These are phyloP conservation scores for Leptosphaerulina australis DNA, from an alignment of 2,329 filamentous ascomycete species.

Conservation along the genomic window DNA sequence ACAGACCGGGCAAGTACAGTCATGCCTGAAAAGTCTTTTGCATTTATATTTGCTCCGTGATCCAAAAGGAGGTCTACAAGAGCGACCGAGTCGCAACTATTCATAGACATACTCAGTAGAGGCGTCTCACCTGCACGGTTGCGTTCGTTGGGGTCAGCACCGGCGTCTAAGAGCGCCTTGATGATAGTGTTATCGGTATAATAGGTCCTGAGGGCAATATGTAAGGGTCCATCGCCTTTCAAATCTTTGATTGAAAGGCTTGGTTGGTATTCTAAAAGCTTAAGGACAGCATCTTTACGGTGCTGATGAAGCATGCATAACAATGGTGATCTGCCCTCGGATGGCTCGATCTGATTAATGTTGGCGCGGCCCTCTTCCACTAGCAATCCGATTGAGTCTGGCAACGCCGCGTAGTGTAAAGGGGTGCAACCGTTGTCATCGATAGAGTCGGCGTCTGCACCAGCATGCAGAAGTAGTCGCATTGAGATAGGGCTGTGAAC, in stretches of 20 bases:
- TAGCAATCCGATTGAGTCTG: not conserved
- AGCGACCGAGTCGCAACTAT: not conserved
- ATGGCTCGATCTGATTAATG: not conserved
- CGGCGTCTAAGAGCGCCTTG: conserved; percentile 20
- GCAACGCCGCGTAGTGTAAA: not conserved
- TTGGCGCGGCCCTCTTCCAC: not conserved
- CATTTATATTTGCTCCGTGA: not conserved
- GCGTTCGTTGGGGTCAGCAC: conserved; percentile 33
- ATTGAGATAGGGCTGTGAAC: not conserved
- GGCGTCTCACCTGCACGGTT: conserved; percentile 13
- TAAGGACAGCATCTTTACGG: not conserved
- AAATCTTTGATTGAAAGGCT: not conserved
- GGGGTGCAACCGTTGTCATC: not conserved
- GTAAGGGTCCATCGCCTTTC: not conserved
- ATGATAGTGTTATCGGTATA: not conserved
- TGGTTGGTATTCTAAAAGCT: not conserved
- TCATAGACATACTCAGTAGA: conserved; percentile 2
- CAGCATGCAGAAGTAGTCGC: not conserved
- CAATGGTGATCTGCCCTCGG: not conserved
- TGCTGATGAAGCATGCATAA: not conserved
- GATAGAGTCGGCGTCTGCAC: not conserved
- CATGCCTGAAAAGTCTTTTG: not conserved
- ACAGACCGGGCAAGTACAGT: not conserved
- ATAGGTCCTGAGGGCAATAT: not conserved
- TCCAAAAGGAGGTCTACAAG: not conserved